Evolutionary conservation across 331 rosid genomes (phyloP), one percentile per base, ranked within the genome.

Genomic region (Rhamnella rubrinervis): DNA sequence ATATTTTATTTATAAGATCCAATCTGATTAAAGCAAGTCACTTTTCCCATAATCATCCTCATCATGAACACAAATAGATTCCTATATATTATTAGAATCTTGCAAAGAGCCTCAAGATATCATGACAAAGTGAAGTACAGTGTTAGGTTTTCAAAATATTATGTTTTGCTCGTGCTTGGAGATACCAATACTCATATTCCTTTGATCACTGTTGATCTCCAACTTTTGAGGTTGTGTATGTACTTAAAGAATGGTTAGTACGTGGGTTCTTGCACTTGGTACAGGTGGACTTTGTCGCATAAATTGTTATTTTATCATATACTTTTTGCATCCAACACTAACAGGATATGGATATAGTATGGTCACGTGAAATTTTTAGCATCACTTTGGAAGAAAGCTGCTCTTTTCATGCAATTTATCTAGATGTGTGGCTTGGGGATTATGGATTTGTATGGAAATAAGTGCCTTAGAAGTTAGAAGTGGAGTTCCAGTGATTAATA

Each of bases 171-270:
- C 53, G 75, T 56, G 55, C 67, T 56, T 31, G 40, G 39, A 23
- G 28, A 7, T 31, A 37, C 25, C 35, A 16, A 16, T 49, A 23
- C 38, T 47, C 25, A 17, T 59, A 68, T 38, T 74, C 59, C 21
- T 47, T 35, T 70, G 23, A 21, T 68, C 59, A 55, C 49, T 41
- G 64, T 61, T 61, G 71, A 80, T 67, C 65, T 51, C 70, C 75
- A 59, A 72, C 82, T 74, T 81, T 81, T 69, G 76, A 73, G 71
- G 77, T 75, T 60, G 41, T 76, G 66, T 59, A 13, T 56, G 40
- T 72, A 52, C 40, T 57, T 65, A 25, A 39, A 72, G 58, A 72
- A 14, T 72, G 61, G 66, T 60, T 35, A 68, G 47, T 14, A 53
- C 49, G 63, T 53, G 25, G 65, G 66, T 59, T 62, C 59, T 26